phyloP scores from a whole-genome alignment of 2,329 filamentous ascomycete genomes.

The Aciculosporium take region DNA sequence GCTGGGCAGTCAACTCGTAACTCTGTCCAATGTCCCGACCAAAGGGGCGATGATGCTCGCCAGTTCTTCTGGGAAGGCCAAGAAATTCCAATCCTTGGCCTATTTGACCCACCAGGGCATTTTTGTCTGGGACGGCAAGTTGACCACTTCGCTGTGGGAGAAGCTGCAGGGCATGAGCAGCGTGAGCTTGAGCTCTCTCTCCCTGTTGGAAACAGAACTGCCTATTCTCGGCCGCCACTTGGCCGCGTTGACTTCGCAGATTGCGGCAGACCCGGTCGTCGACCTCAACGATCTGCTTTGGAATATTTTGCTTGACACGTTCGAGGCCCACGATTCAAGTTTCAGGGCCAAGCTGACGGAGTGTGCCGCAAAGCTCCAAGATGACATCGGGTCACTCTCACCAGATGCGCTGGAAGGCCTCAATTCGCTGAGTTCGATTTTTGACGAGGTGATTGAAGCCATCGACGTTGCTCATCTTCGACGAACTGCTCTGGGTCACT shows the following conservation, averaged over 20 bases:
- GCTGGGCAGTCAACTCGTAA: conserved; percentile 25
- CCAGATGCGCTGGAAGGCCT: conserved; percentile 4
- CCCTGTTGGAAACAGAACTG: conserved; percentile 50
- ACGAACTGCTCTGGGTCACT: conserved; percentile 24
- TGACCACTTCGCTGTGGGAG: conserved; percentile 33
- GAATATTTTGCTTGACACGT: conserved; percentile 28
- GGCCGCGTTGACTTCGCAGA: conserved; percentile 31
- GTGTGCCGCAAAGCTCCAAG: conserved; percentile 13
- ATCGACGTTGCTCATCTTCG: conserved; percentile 23
- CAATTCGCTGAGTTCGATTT: conserved; percentile 3
- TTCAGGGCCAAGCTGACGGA: conserved; percentile 16
- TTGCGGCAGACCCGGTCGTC: conserved; percentile 34
- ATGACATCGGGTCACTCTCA: conserved; percentile 8
- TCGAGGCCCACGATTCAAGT: conserved; percentile 23
- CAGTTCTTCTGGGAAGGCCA: conserved; percentile 21
- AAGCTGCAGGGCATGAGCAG: conserved; percentile 37
- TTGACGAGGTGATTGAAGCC: conserved; percentile 11
- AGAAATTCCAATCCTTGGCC: conserved; percentile 32
- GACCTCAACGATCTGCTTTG: conserved; percentile 35
- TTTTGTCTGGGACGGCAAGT: conserved; percentile 27
- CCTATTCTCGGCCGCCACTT: conserved; percentile 44
- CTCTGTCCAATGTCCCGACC: conserved; percentile 31
- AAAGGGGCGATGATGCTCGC: conserved; percentile 20
- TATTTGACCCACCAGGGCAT: conserved; percentile 26
- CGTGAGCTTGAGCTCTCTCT: conserved; percentile 45